Evolutionary conservation across 305 asterid genomes (phyloP).

Genomic region (Solanum hybrid): DNA sequence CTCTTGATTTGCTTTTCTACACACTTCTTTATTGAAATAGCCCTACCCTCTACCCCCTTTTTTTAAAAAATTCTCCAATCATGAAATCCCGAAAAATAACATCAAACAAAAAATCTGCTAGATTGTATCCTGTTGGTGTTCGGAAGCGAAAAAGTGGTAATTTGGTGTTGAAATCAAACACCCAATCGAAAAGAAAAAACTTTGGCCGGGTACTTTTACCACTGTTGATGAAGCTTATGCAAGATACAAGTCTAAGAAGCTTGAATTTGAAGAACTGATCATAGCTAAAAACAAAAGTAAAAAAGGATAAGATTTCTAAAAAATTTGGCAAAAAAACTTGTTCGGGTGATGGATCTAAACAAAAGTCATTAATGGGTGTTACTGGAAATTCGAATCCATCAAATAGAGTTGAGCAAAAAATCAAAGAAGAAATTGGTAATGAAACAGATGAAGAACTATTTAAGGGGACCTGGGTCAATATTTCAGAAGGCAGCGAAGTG

Average conservation of each 20-base stretch:
- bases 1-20: no score
- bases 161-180: conserved; percentile 54
- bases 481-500: background rate
- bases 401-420: background rate
- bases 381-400: background rate
- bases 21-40: no score
- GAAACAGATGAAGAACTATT: background rate
- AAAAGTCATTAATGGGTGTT: background rate
- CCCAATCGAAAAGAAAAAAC: no score
- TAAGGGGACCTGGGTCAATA: background rate
- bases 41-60: no score
- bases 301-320: no score
- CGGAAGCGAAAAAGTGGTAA: conserved; percentile 67
- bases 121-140: conserved; percentile 51
- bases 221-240: no score
- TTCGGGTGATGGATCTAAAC: background rate
- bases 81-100: background rate
- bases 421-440: background rate
- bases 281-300: no score
- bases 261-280: no score
- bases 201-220: no score
- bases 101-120: conserved; percentile 12
- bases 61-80: background rate
- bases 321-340: background rate
- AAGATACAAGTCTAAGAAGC: no score